Evolutionary conservation across 2,329 filamentous ascomycete species (phyloP).

Genomic region (Diplodia sapinea): DNA sequence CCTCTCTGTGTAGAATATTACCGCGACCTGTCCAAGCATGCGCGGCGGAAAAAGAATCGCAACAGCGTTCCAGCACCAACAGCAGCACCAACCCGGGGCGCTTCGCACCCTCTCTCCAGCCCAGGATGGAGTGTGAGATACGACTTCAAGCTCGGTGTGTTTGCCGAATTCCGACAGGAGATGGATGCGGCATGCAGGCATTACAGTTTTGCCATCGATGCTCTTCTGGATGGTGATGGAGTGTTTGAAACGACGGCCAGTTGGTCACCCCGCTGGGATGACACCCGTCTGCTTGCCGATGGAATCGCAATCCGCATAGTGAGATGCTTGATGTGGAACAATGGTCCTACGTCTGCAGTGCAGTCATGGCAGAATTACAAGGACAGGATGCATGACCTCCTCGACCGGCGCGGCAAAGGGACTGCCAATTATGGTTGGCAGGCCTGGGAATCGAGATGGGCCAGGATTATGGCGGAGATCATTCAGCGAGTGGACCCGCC

Average conservation of each 20-base stretch:
- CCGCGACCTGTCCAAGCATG: slow-evolving; percentile 89
- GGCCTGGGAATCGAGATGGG: slow-evolving; percentile 85
- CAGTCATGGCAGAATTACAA: slow-evolving; percentile 81
- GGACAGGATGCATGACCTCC: slow-evolving; percentile 73
- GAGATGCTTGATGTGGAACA: slow-evolving; percentile 80
- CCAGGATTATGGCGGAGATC: slow-evolving; percentile 65
- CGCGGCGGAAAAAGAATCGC: slow-evolving; percentile 83
- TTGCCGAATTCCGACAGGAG: slow-evolving; percentile 92
- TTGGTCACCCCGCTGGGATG: slow-evolving; percentile 90
- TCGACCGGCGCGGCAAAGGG: slow-evolving; percentile 83
- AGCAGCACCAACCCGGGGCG: slow-evolving; percentile 79
- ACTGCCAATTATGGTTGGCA: slow-evolving; percentile 91
- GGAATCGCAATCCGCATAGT: slow-evolving; percentile 79
- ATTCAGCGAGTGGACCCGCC: slow-evolving; percentile 60
- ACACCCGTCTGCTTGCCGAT: slow-evolving; percentile 88
- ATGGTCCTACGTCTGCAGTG: slow-evolving; percentile 78
- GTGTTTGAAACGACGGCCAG: slow-evolving; percentile 86
- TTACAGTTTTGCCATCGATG: slow-evolving; percentile 86
- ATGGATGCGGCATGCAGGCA: slow-evolving; percentile 85
- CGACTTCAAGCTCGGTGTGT: slow-evolving; percentile 89
- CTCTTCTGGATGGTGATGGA: slow-evolving; percentile 75
- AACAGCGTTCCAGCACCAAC: slow-evolving; percentile 80
- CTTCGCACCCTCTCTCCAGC: slow-evolving; percentile 81
- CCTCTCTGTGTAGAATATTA: slow-evolving; percentile 86
- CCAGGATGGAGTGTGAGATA: slow-evolving; percentile 93